phyloP scores from a whole-genome alignment of 2,329 filamentous ascomycete genomes.

The Monosporascus sp. region DNA sequence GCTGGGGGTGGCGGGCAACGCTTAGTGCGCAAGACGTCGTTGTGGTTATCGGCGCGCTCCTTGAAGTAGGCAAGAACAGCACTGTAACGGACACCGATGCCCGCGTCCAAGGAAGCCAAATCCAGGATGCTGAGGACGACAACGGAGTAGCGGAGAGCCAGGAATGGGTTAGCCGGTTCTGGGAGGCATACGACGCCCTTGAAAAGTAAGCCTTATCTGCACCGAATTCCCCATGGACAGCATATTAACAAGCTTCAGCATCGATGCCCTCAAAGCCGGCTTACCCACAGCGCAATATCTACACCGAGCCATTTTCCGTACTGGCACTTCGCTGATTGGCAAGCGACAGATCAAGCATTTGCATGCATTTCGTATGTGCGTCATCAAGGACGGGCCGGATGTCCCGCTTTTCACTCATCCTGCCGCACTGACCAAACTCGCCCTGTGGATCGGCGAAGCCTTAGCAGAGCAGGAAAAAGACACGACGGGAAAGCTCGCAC shows the following conservation, averaged over 20 bases:
- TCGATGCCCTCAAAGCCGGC: conserved; percentile 69
- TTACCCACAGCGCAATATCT: conserved; percentile 83
- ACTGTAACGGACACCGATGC: conserved; percentile 30
- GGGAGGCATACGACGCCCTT: conserved; percentile 67
- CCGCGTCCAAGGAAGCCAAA: conserved; percentile 22
- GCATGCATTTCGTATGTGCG: conserved; percentile 87
- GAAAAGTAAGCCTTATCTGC: conserved; percentile 49
- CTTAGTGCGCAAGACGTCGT: conserved; percentile 89
- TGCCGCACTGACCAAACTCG: conserved; percentile 86
- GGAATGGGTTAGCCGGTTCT: conserved; percentile 63
- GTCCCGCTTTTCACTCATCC: conserved; percentile 89
- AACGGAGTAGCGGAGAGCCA: conserved; percentile 48
- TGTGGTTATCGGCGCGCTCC: conserved; percentile 84
- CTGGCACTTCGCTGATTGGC: conserved; percentile 82
- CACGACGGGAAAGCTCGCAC: conserved; percentile 59
- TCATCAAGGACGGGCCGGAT: conserved; percentile 92
- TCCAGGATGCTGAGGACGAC: conserved; percentile 37
- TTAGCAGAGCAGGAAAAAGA: conserved; percentile 85
- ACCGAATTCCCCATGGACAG: conserved; percentile 16
- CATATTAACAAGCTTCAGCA: conserved; percentile 41
- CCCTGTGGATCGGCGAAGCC: conserved; percentile 90
- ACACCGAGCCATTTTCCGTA: conserved; percentile 87
- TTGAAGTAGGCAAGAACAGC: conserved; percentile 74
- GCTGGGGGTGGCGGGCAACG: conserved; percentile 96
- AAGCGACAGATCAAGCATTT: conserved; percentile 93